Base-by-base conservation (phyloP, 169 alveolate species). In the Cryptosporidium andersoni region DNA sequence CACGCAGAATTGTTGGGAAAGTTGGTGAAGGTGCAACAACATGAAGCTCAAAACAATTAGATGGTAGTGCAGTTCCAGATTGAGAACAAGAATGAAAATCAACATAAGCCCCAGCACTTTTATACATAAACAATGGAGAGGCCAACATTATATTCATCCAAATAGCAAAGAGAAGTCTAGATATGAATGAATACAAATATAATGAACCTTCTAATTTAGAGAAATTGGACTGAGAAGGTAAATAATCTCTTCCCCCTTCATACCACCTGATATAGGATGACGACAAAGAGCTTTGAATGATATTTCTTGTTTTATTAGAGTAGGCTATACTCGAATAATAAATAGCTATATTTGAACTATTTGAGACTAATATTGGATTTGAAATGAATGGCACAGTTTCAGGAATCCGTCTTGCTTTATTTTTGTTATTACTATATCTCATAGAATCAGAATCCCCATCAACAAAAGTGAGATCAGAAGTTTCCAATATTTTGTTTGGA, bases 231-330 rank as follows among this genome's bases (percentile, higher is more conserved):
- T 25, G 25, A 25, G 25, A 25, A 25, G 25, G 25, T 0, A 25
- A 25, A 0, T 25, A 25, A 25, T 25, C 25, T 25, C 25, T 25
- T 25, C 1, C 0, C 25, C 25, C 60, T 9, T 74, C 85, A 45
- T 74, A 74, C 85, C 85, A 74, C 60, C 85, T 58, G 48, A 74
- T 48, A 49, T 58, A 58, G n/a, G 74, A 66, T 8, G 85, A 74
- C 11, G 85, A 74, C 4, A 74, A 7, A 34, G 85, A 74, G 40
- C 85, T 74, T 45, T 74, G 85, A 60, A 47, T 37, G 11, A 74
- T 47, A 4, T 40, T 25, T 11, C 25, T 42, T 4, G 85, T 47
- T n/a, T 56, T 48, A 49, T 74, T 43, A 11, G 85, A 68, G n/a
- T 58, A 74, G 37, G 34, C 60, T 14, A 74, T 58, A 34, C 48